Conservation (phyloP, 768 basidiomycete species). For the Trametes cubensis region DNA sequence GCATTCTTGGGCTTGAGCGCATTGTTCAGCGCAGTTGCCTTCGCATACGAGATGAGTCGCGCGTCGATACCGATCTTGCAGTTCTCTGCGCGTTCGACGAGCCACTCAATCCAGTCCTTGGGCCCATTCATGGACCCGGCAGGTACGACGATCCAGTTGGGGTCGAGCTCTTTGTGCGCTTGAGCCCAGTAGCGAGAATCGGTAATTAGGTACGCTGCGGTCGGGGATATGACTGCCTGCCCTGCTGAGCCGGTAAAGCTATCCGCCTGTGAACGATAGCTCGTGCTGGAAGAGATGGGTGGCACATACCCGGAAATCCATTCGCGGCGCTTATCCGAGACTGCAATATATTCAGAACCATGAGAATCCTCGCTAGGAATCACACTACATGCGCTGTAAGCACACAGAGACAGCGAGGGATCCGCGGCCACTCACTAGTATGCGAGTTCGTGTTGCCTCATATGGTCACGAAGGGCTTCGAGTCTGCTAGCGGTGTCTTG, state of each 20-base stretch:
- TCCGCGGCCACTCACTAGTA: slow-evolving; percentile 63
- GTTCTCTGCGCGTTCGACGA: slow-evolving; percentile 38
- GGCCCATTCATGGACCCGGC: slow-evolving; percentile 57
- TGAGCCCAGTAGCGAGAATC: slow-evolving; percentile 88
- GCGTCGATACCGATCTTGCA: slow-evolving; percentile 79
- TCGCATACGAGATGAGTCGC: slow-evolving; percentile 77
- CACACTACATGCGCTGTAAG: slow-evolving; percentile 48
- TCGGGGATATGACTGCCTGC: slow-evolving; percentile 67
- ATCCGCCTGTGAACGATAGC: slow-evolving; percentile 9
- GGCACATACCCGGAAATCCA: slow-evolving; percentile 71
- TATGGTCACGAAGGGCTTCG: slow-evolving; percentile 62
- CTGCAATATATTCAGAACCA: slow-evolving; percentile 78
- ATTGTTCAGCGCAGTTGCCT: slow-evolving; percentile 60
- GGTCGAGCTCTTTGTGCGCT: slow-evolving; percentile 68
- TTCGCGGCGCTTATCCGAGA: slow-evolving; percentile 74
- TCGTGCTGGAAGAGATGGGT: not conserved
- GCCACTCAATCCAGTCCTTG: slow-evolving; percentile 80
- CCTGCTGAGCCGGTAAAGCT: slow-evolving; percentile 73
- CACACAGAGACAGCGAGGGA: not conserved
- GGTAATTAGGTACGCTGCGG: slow-evolving; percentile 71
- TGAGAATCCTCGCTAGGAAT: slow-evolving; percentile 83
- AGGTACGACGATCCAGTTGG: slow-evolving; percentile 70
- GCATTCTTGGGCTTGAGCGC: slow-evolving; percentile 57
- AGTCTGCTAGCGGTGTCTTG: slow-evolving; percentile 64
- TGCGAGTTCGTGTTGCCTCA: slow-evolving; percentile 69